Conservation (phyloP, 306 rosid species). For the Prosopis cineraria region DNA sequence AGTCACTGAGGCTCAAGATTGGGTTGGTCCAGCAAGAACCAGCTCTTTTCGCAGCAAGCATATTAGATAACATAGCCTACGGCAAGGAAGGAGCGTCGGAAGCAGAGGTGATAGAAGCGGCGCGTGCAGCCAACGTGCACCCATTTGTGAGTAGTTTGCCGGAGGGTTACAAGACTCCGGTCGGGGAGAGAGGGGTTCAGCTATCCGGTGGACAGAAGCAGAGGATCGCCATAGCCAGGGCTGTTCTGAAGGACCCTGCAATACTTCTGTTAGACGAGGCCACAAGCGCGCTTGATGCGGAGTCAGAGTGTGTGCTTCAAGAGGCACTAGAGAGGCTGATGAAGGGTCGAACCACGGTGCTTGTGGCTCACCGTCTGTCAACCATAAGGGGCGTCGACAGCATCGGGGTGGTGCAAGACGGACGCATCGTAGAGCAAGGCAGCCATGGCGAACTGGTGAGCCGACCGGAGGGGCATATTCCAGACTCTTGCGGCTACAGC, state of each 20-base stretch:
- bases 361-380: slow-evolving; percentile 91
- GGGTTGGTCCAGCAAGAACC: slow-evolving; percentile 98
- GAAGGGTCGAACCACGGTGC: slow-evolving; percentile 94
- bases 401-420: slow-evolving; percentile 95
- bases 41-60: slow-evolving; percentile 85
- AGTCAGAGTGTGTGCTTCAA: slow-evolving; percentile 91
- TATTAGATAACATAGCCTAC: slow-evolving; percentile 89
- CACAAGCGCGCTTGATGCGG: slow-evolving; percentile 95
- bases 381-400: slow-evolving; percentile 84
- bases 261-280: slow-evolving; percentile 94
- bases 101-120: slow-evolving; percentile 85
- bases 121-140: slow-evolving; percentile 86
- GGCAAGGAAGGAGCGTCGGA: slow-evolving; percentile 91
- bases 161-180: slow-evolving; percentile 89
- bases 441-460: slow-evolving; percentile 78
- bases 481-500: slow-evolving; percentile 88
- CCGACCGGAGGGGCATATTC: slow-evolving; percentile 95
- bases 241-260: slow-evolving; percentile 91
- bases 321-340: slow-evolving; percentile 95
- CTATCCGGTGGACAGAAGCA: slow-evolving; percentile 97
- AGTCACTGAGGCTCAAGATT: slow-evolving; percentile 76
- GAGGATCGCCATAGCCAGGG: slow-evolving; percentile 95
- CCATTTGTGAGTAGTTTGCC: slow-evolving; percentile 88
- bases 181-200: slow-evolving; percentile 96
- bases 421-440: slow-evolving; percentile 90